These are phyloP conservation scores for Ceratonia siliqua DNA, from an alignment of 306 rosid species.

Conservation along the genomic window DNA sequence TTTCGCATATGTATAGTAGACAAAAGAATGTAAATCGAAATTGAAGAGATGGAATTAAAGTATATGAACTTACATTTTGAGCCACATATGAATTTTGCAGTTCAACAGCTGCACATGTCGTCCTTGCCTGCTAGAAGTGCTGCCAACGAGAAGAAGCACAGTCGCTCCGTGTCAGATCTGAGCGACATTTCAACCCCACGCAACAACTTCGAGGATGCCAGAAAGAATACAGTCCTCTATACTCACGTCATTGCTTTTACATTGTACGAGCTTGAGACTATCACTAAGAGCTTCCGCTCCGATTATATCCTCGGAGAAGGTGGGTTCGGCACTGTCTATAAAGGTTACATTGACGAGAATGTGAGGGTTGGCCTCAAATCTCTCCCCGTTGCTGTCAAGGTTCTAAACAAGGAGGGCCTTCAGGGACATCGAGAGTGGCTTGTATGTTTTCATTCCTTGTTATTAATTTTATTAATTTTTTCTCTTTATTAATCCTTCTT, in stretches of 20 bases:
- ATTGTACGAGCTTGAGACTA: conserved; percentile 90
- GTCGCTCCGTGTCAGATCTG: conserved; percentile 84
- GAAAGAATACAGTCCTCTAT: conserved; percentile 76
- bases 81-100: conserved; percentile 40
- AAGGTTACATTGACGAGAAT: conserved; percentile 97
- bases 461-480: not conserved
- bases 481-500: not conserved
- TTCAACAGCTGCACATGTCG: conserved; percentile 69
- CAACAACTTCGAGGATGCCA: conserved; percentile 64
- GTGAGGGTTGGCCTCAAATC: conserved; percentile 96
- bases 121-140: conserved; percentile 44
- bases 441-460: conserved; percentile 42
- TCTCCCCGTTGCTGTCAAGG: conserved; percentile 94
- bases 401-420: conserved; percentile 91
- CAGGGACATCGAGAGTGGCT: conserved; percentile 99
- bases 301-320: conserved; percentile 97
- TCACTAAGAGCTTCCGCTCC: conserved; percentile 91
- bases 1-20: not conserved
- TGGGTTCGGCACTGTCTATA: conserved; percentile 97
- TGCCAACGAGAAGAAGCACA: conserved; percentile 49
- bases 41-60: not conserved
- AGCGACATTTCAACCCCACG: conserved; percentile 93
- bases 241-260: conserved; percentile 93
- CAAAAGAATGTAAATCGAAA: not conserved
- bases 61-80: not conserved